A percentile compares a stretch with the other conserved stretches of the same genome.
Conservation (phyloP, 768 basidiomycete genomes). For the Lactifluus subvellereus region DNA sequence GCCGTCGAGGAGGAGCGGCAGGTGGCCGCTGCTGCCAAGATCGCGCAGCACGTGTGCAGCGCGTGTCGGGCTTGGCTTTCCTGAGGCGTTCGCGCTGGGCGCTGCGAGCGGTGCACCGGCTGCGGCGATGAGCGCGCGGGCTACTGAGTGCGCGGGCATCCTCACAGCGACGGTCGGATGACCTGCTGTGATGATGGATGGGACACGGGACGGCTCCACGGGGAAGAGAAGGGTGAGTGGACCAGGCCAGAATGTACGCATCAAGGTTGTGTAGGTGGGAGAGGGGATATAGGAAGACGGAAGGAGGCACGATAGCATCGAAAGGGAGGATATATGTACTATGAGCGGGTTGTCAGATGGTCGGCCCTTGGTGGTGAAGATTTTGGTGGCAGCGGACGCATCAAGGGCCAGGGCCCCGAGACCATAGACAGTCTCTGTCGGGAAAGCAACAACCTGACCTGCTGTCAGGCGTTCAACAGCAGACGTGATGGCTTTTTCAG, state of each 20-base stretch:
- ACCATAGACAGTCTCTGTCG: constrained; percentile 98
- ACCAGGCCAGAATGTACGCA: constrained; percentile 91
- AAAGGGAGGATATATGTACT: constrained; percentile 83
- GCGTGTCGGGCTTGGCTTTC: constrained; percentile 89
- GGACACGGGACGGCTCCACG: constrained; percentile 52
- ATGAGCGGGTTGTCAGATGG: constrained; percentile 97
- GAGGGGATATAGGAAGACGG: constrained; percentile 60
- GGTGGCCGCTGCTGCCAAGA: constrained; percentile 51
- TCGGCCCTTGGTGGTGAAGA: constrained; percentile 86
- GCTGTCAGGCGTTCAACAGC: constrained; percentile 53
- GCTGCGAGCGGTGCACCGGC: constrained; percentile 79
- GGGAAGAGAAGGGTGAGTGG: constrained; percentile 91
- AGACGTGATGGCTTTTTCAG: constrained; percentile 45
- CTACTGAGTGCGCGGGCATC: constrained; percentile 92
- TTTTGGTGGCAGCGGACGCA: constrained; percentile 52
- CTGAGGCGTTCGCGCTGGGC: constrained; percentile 92
- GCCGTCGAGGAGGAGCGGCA: constrained; percentile 79
- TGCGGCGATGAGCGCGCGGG: constrained; percentile 78
- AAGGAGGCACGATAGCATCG: constrained; percentile 75
- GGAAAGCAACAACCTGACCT: constrained; percentile 71
- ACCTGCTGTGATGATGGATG: constrained; percentile 70
- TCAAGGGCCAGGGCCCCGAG: constrained; percentile 83
- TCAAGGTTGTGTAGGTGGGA: constrained; percentile 57
- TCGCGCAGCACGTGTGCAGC: constrained; percentile 82
- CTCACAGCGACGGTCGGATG: constrained; percentile 83